Percentiles rank a stretch among this genome's conserved stretches.
Conservation (phyloP, 2,329 filamentous ascomycete genomes). For the Rutstroemia sp. region DNA sequence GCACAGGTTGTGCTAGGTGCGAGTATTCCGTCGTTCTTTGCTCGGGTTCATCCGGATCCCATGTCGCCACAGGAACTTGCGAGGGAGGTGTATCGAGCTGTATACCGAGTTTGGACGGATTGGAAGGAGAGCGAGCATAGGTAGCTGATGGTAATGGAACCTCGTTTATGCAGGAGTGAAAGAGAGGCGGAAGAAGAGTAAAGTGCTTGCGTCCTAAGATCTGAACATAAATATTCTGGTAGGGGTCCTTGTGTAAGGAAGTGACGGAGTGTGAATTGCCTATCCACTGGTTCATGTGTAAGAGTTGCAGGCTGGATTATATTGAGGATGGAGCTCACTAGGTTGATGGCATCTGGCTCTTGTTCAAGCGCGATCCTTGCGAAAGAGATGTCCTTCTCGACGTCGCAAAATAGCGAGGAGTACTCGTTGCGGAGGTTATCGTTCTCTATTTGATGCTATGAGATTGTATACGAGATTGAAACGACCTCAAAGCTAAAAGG, state of each 20-base stretch:
- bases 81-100: neutral
- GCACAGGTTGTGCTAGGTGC: constrained; percentile 48
- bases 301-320: neutral
- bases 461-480: neutral
- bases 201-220: constrained; percentile 69
- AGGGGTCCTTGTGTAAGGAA: constrained; percentile 73
- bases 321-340: constrained; percentile 30
- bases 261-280: constrained; percentile 65
- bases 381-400: constrained; percentile 60
- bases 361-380: constrained; percentile 62
- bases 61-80: constrained; percentile 59
- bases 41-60: constrained; percentile 51
- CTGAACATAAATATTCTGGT: constrained; percentile 80
- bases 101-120: neutral
- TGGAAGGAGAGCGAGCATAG: neutral
- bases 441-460: constrained; percentile 50
- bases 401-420: constrained; percentile 50
- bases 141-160: neutral
- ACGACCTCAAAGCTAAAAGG: neutral
- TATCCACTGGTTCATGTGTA: constrained; percentile 47
- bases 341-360: constrained; percentile 66
- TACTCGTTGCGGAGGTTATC: constrained; percentile 76
- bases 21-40: constrained; percentile 49
- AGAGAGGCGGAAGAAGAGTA: constrained; percentile 60
- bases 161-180: constrained; percentile 8